Base-by-base conservation (phyloP, 192 early-diverging fungal species). In the Entomortierella beljakovae region DNA sequence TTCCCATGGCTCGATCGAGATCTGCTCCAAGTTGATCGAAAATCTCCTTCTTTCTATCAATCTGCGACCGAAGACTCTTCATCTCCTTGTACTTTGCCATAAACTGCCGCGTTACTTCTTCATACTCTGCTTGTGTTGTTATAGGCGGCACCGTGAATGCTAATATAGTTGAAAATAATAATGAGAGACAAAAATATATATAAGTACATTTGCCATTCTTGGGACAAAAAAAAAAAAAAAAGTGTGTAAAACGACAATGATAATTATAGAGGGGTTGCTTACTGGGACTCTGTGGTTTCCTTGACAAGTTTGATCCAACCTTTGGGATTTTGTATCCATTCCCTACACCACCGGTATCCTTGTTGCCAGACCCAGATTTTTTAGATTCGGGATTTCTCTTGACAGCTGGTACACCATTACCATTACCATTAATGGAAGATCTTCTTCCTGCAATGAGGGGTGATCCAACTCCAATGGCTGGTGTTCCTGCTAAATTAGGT, bases 261-360 rank as follows among this genome's bases (percentile, higher is more conserved):
- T 18, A 50, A n/a, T 23, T 26, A 32, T 2, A 18, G 18, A 51
- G 18, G 5, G 8, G 0, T 23, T 1, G 23, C 65, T 64, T 77
- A 79, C 75, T 56, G 29, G 75, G 75, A 60, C 67, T 79, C 58
- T 46, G 67, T 23, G 75, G 56, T 64, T 70, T 69, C 57, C 61
- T 55, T 48, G 60, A 31, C 55, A 70, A 11, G 35, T 54, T 64
- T 15, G 56, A 29, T 15, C 68, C 57, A 32, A 70, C 67, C 37
- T 79, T 79, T 5, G 75, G 75, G 35, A 79, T 79, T 42, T 70
- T 79, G 65, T 79, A 79, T 34, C 65, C 66, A 38, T 61, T 69
- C 11, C 62, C 61, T n/a, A 64, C 61, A 18, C 66, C 74, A 10
- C 74, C 60, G 22, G 66, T 58, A 11, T 63, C 67, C 28, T 61